Percentiles rank a stretch among this genome's conserved stretches.
These are phyloP conservation scores for Lophiostoma macrostomum DNA, from an alignment of 495 filamentous ascomycete genomes.

Conservation along the genomic window DNA sequence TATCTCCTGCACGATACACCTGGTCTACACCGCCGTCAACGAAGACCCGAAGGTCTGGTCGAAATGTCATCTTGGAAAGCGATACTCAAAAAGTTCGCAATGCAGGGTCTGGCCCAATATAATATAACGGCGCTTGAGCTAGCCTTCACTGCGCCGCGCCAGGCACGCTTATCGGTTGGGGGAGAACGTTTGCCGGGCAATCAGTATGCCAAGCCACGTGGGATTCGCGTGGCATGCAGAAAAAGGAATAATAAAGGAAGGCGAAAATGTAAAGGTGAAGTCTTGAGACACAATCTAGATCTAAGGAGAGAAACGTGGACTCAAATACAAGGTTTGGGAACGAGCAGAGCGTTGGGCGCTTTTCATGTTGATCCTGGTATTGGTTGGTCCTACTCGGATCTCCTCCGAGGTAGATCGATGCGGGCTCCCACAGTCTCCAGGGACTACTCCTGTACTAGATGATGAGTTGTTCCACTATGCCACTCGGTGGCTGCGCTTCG, in stretches of 20 bases:
- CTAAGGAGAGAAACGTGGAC: background rate
- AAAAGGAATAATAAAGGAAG: slow-evolving; percentile 7
- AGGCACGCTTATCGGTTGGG: slow-evolving; percentile 17
- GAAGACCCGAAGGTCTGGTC: slow-evolving; percentile 15
- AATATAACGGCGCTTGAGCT: slow-evolving; percentile 4
- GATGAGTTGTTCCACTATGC: slow-evolving; percentile 25
- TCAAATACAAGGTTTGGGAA: too few species aligned
- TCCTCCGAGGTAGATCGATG: too few species aligned
- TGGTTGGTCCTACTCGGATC: too few species aligned
- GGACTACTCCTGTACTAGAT: too few species aligned
- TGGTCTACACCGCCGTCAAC: slow-evolving; percentile 29
- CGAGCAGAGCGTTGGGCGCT: too few species aligned
- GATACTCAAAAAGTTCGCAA: background rate
- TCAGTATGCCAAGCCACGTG: slow-evolving; percentile 21
- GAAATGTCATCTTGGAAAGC: slow-evolving; percentile 9
- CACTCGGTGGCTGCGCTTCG: slow-evolving; percentile 13
- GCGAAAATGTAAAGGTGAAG: background rate
- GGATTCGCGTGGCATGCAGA: slow-evolving; percentile 19
- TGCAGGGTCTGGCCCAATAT: slow-evolving; percentile 13
- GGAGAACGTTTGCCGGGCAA: slow-evolving; percentile 28
- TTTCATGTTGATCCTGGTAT: too few species aligned
- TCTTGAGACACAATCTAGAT: slow-evolving; percentile 9
- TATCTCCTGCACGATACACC: slow-evolving; percentile 12
- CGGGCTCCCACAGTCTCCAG: too few species aligned
- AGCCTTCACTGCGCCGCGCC: background rate